Percentiles rank a stretch among this genome's conserved stretches.
Evolutionary conservation across 192 early-diverging fungal species (phyloP).

Genomic region (Mortierella hygrophila): DNA sequence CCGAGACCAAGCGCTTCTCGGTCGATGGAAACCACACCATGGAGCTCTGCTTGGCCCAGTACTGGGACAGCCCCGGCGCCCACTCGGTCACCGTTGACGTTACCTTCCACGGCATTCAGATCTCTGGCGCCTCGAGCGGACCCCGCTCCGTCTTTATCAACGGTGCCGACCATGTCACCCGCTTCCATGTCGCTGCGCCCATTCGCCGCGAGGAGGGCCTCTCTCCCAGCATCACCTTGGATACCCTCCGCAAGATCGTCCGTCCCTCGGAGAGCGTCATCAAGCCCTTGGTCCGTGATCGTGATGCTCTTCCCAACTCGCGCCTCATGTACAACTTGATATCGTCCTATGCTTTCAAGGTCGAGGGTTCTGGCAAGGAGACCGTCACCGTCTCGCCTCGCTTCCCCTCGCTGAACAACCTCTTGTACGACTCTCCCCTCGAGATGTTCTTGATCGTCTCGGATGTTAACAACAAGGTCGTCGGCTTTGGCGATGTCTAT

Average conservation of each 20-base stretch:
- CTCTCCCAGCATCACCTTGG: slow-evolving; percentile 63
- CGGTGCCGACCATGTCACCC: slow-evolving; percentile 66
- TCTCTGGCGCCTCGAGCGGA: slow-evolving; percentile 61
- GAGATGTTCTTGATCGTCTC: slow-evolving; percentile 81
- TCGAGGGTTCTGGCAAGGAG: slow-evolving; percentile 65
- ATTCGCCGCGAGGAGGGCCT: slow-evolving; percentile 82
- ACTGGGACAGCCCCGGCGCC: slow-evolving; percentile 85
- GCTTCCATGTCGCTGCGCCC: slow-evolving; percentile 77
- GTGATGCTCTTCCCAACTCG: slow-evolving; percentile 82
- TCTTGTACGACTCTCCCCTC: slow-evolving; percentile 86
- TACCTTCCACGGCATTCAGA: slow-evolving; percentile 83
- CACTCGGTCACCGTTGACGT: slow-evolving; percentile 78
- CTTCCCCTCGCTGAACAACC: slow-evolving; percentile 71
- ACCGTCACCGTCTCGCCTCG: slow-evolving; percentile 66
- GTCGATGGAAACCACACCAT: slow-evolving; percentile 80
- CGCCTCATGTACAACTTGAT: slow-evolving; percentile 78
- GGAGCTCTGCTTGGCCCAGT: slow-evolving; percentile 88
- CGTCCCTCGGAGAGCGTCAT: slow-evolving; percentile 76
- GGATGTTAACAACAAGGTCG: slow-evolving; percentile 83
- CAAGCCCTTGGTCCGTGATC: slow-evolving; percentile 72
- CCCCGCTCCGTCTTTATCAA: slow-evolving; percentile 54
- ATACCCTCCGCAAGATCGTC: slow-evolving; percentile 73
- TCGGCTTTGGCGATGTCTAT: slow-evolving; percentile 81
- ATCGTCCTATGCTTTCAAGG: slow-evolving; percentile 80
- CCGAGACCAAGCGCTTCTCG: slow-evolving; percentile 64